Conservation (phyloP, 1,139 yeast species). For the Yamadazyma membranifaciens region DNA sequence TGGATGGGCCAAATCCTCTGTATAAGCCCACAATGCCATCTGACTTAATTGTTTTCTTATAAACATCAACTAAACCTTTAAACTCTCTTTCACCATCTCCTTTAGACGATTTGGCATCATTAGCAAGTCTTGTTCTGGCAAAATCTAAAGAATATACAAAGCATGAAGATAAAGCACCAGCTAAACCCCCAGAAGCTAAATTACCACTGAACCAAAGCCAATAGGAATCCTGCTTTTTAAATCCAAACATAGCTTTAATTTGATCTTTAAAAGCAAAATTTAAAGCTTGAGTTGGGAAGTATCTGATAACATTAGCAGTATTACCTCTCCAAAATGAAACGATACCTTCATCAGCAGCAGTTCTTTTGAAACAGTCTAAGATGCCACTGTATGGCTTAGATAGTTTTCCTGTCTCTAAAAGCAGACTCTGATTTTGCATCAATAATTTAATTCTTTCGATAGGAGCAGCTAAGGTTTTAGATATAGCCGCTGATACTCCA, state of each 20-base stretch:
- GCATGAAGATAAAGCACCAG: constrained; percentile 56
- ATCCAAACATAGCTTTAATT: constrained; percentile 51
- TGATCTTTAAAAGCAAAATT: constrained; percentile 55
- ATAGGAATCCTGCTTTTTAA: constrained; percentile 51
- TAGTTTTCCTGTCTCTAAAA: constrained; percentile 55
- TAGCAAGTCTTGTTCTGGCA: constrained; percentile 57
- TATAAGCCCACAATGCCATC: constrained; percentile 58
- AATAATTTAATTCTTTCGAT: constrained; percentile 55
- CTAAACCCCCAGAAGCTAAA: constrained; percentile 57
- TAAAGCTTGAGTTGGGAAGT: constrained; percentile 57
- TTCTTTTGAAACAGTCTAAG: constrained; percentile 50
- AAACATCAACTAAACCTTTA: constrained; percentile 54
- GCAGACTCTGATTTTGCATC: constrained; percentile 53
- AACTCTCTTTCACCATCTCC: constrained; percentile 46
- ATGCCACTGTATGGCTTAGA: constrained; percentile 51
- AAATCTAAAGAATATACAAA: constrained; percentile 55
- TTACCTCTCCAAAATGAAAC: constrained; percentile 57
- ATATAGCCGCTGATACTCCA: constrained; percentile 59
- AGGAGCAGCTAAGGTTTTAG: constrained; percentile 57
- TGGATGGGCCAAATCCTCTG: constrained; percentile 60
- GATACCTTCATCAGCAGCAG: constrained; percentile 53
- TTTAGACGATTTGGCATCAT: constrained; percentile 52
- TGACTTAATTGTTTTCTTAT: constrained; percentile 52
- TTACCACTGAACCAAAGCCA: constrained; percentile 55
- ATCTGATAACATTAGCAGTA: constrained; percentile 55